These are phyloP conservation scores for Piedraia hortae DNA, from an alignment of 2,329 filamentous ascomycete species.

Conservation along the genomic window DNA sequence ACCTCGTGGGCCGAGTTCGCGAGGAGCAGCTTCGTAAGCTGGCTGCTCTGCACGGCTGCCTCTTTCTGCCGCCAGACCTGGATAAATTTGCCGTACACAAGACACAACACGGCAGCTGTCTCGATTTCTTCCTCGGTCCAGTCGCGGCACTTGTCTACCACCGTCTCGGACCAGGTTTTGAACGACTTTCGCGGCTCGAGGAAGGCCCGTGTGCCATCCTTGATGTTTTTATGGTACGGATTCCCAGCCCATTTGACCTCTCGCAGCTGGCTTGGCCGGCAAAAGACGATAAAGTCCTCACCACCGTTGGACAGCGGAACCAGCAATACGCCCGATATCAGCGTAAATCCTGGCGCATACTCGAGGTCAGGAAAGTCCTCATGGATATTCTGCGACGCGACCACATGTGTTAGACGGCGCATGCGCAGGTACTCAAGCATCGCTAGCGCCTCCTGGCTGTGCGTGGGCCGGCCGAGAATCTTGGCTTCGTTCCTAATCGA, in stretches of 20 bases:
- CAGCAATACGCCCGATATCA: constrained; percentile 52
- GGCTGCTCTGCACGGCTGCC: constrained; percentile 52
- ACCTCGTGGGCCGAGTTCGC: constrained; percentile 84
- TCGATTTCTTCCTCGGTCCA: constrained; percentile 79
- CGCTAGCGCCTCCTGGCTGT: constrained; percentile 58
- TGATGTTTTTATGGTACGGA: constrained; percentile 52
- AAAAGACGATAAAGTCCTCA: constrained; percentile 71
- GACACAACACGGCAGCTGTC: constrained; percentile 60
- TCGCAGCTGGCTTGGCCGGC: constrained; percentile 46
- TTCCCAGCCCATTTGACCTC: constrained; percentile 72
- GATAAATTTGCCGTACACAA: constrained; percentile 76
- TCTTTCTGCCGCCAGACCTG: constrained; percentile 86
- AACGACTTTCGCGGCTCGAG: constrained; percentile 59
- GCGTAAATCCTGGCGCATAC: constrained; percentile 52
- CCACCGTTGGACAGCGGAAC: constrained; percentile 55
- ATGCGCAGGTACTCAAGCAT: constrained; percentile 65
- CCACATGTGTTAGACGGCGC: constrained; percentile 43
- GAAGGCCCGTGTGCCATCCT: constrained; percentile 43
- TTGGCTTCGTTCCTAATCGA: constrained; percentile 79
- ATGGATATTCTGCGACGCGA: constrained; percentile 48
- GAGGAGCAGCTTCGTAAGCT: constrained; percentile 49
- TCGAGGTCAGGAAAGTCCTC: constrained; percentile 56
- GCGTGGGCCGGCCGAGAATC: constrained; percentile 44
- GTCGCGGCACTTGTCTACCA: constrained; percentile 57
- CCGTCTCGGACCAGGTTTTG: constrained; percentile 53